Evolutionary conservation across 139 green algal genomes (phyloP).

Genomic region (Chlamydomonas eustigma): DNA sequence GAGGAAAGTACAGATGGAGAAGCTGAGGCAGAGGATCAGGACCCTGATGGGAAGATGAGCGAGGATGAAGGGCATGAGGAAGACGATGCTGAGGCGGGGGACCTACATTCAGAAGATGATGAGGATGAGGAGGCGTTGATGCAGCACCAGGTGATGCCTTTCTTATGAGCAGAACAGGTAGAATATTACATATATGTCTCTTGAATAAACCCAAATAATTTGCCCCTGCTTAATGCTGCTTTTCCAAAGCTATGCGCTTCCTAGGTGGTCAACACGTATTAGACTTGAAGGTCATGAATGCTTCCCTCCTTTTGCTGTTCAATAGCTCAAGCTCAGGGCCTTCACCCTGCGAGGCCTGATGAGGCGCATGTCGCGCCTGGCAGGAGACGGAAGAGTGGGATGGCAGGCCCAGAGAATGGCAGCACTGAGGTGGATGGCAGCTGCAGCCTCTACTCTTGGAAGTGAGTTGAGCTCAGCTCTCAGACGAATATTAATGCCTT

Average conservation of each 20-base stretch:
- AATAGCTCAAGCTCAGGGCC: constrained; percentile 7
- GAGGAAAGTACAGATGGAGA: constrained; percentile 21
- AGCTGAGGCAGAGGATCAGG: too few relatives aligned
- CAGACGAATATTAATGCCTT: too few relatives aligned
- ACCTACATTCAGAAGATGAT: constrained; percentile 22
- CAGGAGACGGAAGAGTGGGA: constrained; percentile 52
- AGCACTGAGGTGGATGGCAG: constrained; percentile 77
- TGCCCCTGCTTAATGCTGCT: too few relatives aligned
- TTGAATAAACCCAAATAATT: too few relatives aligned
- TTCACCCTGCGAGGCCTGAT: constrained; percentile 64
- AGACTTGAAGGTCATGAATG: too few relatives aligned
- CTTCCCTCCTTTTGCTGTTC: not conserved
- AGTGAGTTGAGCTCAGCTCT: too few relatives aligned
- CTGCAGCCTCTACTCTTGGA: constrained; percentile 52
- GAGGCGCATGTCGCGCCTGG: constrained; percentile 61
- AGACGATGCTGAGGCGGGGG: constrained; percentile 1
- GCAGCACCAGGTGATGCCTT: not conserved
- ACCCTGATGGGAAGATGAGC: constrained; percentile 3
- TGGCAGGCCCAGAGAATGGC: constrained; percentile 46
- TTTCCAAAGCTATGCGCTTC: too few relatives aligned
- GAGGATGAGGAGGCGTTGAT: not conserved
- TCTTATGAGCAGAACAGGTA: not conserved
- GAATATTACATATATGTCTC: not conserved
- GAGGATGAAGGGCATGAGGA: constrained; percentile 30
- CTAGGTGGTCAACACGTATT: too few relatives aligned